Base-by-base conservation (phyloP, 129 eudicot species). In the Oenanthe sinensis region DNA sequence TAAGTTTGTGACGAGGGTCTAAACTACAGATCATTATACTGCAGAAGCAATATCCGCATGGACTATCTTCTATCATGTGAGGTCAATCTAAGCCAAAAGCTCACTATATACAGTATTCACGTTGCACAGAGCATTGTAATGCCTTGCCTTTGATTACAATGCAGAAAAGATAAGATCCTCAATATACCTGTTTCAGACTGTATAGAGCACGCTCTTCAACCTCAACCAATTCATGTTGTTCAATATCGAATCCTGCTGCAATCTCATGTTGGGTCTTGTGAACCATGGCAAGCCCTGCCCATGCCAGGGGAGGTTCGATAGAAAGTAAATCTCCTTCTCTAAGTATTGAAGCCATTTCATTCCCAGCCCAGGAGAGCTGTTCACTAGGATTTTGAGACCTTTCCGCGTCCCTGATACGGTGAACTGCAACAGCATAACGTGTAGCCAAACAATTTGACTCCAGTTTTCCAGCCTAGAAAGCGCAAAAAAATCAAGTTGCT, bases 291-390 rank as follows among this genome's bases (percentile, higher is more conserved):
- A 95, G 88, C 69, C 98, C 98, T 0, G 96, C 94, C 98, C 98
- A 91, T 22, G 97, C 97, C 67, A 91, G 83, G 68, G 96, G 92
- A 75, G 88, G 86, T 86, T 95, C 98, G 71, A 90, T 85, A 24
- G 82, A 74, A 67, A 82, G 49, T 39, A 97, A 80, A 67, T 95
- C 97, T 17, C 96, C 99, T 87, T 95, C 99, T 80, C 90, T 84
- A 33, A 95, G 81, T 76, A 92, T 87, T 4, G 97, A 92, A 76
- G 97, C 97, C 97, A 95, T 90, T 85, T 95, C 97, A 83, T 92
- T 95, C 73, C 99, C 96, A 73, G 99, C 97, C 99, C 96, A 95
- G 19, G 97, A 86, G 54, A 95, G 97, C 86, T 92, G 97, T 70
- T 95, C 99, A 55, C 85, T 87, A 13, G 96, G 98, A 85, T 88